Percentiles rank a stretch among this genome's conserved stretches.
Conservation (phyloP, 176 grass and related monocot species). For the Areca catechu region DNA sequence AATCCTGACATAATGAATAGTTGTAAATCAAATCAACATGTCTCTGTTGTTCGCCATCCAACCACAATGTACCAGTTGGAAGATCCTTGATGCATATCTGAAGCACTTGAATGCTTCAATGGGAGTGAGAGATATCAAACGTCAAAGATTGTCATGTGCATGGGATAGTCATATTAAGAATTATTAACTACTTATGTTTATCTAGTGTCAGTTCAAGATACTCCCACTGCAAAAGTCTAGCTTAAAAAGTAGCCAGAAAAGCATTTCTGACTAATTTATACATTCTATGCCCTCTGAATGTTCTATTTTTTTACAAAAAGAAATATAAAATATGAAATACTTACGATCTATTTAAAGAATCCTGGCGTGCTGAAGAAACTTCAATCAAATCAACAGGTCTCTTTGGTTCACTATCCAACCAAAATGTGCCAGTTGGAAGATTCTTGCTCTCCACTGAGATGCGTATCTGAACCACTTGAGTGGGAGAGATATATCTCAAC, state of each 20-base stretch:
- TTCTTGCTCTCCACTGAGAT: constrained; percentile 59
- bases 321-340: constrained; percentile 5
- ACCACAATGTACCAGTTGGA: constrained; percentile 75
- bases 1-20: constrained; percentile 38
- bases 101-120: constrained; percentile 51
- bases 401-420: constrained; percentile 36
- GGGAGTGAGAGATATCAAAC: constrained; percentile 52
- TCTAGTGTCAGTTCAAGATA: no score
- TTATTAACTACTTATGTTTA: no score
- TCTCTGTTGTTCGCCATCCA: constrained; percentile 27
- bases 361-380: constrained; percentile 36
- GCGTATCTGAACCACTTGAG: constrained; percentile 61
- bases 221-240: no score
- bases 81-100: constrained; percentile 86
- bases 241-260: no score
- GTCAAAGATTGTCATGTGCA: no score
- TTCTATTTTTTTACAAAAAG: no score
- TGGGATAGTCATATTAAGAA: no score
- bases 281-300: no score
- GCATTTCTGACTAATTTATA: no score
- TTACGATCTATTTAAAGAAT: constrained; percentile 58
- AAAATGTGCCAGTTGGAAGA: constrained; percentile 82
- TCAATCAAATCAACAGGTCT: constrained; percentile 33
- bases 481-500: constrained; percentile 74
- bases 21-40: constrained; percentile 38